Evolutionary conservation across 31 red algal genomes (phyloP).

Genomic region (Asparagopsis taxiformis): DNA sequence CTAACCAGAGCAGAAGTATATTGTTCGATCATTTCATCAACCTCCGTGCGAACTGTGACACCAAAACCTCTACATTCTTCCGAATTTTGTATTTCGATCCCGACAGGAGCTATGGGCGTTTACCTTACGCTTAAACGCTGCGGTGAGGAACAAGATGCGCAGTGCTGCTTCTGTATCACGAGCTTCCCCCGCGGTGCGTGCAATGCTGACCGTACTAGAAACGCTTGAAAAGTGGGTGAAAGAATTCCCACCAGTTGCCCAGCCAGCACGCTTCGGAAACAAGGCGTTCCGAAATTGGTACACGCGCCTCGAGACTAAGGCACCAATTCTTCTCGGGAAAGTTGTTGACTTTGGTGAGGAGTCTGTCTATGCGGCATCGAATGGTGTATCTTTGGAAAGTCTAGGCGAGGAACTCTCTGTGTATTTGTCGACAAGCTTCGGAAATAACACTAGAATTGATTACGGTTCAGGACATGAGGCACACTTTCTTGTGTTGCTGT

Average conservation of each 20-base stretch:
- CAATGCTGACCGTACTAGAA: conserved; percentile 36
- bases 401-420: conserved; percentile 38
- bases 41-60: too few species aligned
- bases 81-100: too few species aligned
- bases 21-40: neutral
- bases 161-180: conserved; percentile 25
- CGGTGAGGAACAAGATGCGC: conserved; percentile 51
- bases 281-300: conserved; percentile 83
- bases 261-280: conserved; percentile 81
- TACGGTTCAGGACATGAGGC: conserved; percentile 97
- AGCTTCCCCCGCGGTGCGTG: conserved; percentile 26
- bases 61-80: too few species aligned
- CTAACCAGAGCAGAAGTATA: neutral
- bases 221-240: conserved; percentile 45
- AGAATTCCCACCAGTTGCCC: conserved; percentile 32
- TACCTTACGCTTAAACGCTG: conserved; percentile 46
- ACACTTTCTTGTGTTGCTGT: conserved; percentile 76
- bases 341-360: conserved; percentile 29
- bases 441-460: conserved; percentile 81
- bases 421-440: conserved; percentile 79
- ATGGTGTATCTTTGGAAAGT: conserved; percentile 7
- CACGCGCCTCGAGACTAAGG: conserved; percentile 17
- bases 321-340: conserved; percentile 23
- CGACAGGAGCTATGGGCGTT: conserved; percentile 85
- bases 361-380: conserved; percentile 1